Conservation (phyloP, 2,329 filamentous ascomycete genomes). For the Apiospora marii region DNA sequence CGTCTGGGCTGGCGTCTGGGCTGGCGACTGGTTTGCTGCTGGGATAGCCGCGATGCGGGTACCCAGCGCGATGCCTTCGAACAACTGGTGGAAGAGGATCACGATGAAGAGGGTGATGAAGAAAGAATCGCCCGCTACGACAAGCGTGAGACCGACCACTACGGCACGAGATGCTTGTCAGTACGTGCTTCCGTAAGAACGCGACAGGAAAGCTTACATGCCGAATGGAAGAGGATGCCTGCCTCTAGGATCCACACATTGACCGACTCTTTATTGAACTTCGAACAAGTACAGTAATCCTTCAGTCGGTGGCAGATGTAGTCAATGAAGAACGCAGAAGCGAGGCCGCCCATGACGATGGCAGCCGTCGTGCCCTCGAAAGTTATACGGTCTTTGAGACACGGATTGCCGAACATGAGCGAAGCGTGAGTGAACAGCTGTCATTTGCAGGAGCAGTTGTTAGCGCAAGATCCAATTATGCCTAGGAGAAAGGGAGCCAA, state of each 20-base stretch:
- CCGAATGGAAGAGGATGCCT: slow-evolving; percentile 78
- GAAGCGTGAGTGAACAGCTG: slow-evolving; percentile 76
- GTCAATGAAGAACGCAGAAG: slow-evolving; percentile 76
- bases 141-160: slow-evolving; percentile 71
- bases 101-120: slow-evolving; percentile 69
- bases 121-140: slow-evolving; percentile 64
- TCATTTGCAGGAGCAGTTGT: neutral
- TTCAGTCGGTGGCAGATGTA: slow-evolving; percentile 68
- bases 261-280: slow-evolving; percentile 48
- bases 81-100: slow-evolving; percentile 81
- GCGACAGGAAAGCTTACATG: slow-evolving; percentile 54
- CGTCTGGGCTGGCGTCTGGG: too few relatives aligned
- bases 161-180: neutral
- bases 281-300: slow-evolving; percentile 31
- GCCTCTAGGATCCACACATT: slow-evolving; percentile 75
- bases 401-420: slow-evolving; percentile 76
- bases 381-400: slow-evolving; percentile 64
- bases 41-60: slow-evolving; percentile 71
- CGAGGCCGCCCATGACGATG: slow-evolving; percentile 77
- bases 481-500: neutral
- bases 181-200: neutral
- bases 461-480: neutral
- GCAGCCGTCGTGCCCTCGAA: slow-evolving; percentile 76
- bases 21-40: neutral
- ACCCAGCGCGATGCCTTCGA: slow-evolving; percentile 79